These are phyloP conservation scores for Aspergillus felis DNA, from an alignment of 2,329 filamentous ascomycete species.

Conservation along the genomic window DNA sequence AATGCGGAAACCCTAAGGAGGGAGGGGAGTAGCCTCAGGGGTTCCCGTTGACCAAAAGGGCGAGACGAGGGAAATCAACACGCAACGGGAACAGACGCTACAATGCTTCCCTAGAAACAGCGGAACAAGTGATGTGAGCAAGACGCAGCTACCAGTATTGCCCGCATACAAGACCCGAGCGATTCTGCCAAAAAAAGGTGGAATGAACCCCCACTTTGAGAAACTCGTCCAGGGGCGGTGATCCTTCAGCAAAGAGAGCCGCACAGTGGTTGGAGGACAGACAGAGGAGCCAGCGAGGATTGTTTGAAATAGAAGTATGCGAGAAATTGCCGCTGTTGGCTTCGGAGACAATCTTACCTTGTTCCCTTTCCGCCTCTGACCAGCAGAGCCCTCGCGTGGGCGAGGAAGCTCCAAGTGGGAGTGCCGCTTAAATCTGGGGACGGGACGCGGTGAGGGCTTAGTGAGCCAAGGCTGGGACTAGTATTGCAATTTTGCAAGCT, in stretches of 20 bases:
- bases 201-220: background rate
- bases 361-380: background rate
- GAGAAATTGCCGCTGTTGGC: background rate
- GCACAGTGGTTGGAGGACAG: background rate
- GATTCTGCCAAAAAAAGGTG: background rate
- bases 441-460: conserved; percentile 8
- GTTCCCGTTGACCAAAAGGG: background rate
- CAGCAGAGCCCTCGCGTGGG: conserved; percentile 9
- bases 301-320: background rate
- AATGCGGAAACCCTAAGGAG: background rate
- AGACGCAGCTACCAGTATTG: background rate
- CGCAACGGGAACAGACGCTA: background rate
- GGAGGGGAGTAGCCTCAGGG: background rate
- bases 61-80: background rate
- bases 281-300: background rate
- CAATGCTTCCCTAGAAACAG: background rate
- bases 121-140: background rate
- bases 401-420: conserved; percentile 15
- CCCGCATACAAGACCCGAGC: background rate
- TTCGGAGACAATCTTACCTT: background rate
- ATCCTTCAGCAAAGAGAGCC: background rate
- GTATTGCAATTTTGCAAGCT: conserved; percentile 1
- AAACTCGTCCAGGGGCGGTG: background rate
- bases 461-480: background rate
- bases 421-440: conserved; percentile 10